phyloP scores from a whole-genome alignment of 805 yeast genomes.

The Candida boleticola region DNA sequence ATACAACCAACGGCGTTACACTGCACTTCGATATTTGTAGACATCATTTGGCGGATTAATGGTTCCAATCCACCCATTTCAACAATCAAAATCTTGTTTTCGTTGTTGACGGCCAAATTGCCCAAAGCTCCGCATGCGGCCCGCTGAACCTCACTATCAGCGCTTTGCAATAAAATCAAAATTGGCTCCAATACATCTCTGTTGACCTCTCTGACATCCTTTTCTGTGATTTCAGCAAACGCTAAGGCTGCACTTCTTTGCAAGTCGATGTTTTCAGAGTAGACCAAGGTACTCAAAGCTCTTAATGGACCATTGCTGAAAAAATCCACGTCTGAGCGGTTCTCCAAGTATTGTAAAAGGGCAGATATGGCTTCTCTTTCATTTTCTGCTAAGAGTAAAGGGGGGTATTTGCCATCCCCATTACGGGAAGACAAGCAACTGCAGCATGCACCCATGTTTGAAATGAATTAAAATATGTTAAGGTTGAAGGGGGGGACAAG shows the following conservation, averaged over 20 bases:
- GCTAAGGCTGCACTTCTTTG: slow-evolving; percentile 98
- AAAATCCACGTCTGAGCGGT: slow-evolving; percentile 83
- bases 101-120: slow-evolving; percentile 95
- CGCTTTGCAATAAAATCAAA: slow-evolving; percentile 75
- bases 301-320: slow-evolving; percentile 82
- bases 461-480: no score
- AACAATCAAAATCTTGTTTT: slow-evolving; percentile 87
- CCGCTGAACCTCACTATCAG: slow-evolving; percentile 93
- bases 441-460: slow-evolving; percentile 41
- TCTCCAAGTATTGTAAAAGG: slow-evolving; percentile 83
- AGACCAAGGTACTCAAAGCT: slow-evolving; percentile 88
- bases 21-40: slow-evolving; percentile 95
- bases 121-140: slow-evolving; percentile 99
- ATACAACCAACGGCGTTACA: slow-evolving; percentile 99
- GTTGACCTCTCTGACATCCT: slow-evolving; percentile 87
- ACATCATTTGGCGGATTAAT: slow-evolving; percentile 94
- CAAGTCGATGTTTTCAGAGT: slow-evolving; percentile 90
- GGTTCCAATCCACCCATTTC: slow-evolving; percentile 99
- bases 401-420: slow-evolving; percentile 65
- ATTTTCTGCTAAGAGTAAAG: slow-evolving; percentile 80
- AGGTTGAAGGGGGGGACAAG: not conserved
- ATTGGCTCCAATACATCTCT: slow-evolving; percentile 94
- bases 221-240: slow-evolving; percentile 97
- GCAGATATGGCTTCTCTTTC: slow-evolving; percentile 96
- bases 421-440: slow-evolving; percentile 42